phyloP scores from a whole-genome alignment of 768 basidiomycete genomes.

The Suillus occidentalis region DNA sequence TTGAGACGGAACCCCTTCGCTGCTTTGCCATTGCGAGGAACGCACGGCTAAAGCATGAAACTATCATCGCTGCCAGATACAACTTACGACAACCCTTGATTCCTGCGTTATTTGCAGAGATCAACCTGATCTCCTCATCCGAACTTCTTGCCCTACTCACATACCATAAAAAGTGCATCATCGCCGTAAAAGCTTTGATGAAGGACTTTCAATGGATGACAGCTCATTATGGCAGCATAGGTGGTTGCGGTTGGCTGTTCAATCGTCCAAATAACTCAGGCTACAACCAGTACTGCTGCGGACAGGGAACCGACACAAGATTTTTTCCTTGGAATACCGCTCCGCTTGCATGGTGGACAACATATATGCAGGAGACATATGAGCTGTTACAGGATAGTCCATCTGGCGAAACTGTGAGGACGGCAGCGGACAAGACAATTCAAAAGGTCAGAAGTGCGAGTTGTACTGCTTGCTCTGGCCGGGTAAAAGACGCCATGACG shows the following conservation, averaged over 20 bases:
- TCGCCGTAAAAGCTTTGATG: background rate
- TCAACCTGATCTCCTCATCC: conserved; percentile 22
- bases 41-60: conserved; percentile 22
- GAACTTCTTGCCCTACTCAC: conserved; percentile 17
- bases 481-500: conserved; percentile 16
- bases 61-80: conserved; percentile 22
- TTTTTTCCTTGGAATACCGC: background rate
- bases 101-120: conserved; percentile 18
- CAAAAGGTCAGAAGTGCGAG: background rate
- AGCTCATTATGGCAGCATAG: conserved; percentile 8
- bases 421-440: conserved; percentile 4
- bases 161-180: conserved; percentile 10
- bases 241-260: conserved; percentile 17
- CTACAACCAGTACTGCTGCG: background rate
- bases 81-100: conserved; percentile 24
- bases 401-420: conserved; percentile 15
- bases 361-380: conserved; percentile 21
- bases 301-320: background rate
- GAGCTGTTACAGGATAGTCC: conserved; percentile 18
- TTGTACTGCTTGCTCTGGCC: conserved; percentile 9
- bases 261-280: background rate
- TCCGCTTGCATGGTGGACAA: conserved; percentile 22
- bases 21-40: conserved; percentile 29
- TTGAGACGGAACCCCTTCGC: conserved; percentile 21
- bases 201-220: conserved; percentile 12